phyloP scores from a whole-genome alignment of 768 basidiomycete genomes.

The Podaxis rugospora region DNA sequence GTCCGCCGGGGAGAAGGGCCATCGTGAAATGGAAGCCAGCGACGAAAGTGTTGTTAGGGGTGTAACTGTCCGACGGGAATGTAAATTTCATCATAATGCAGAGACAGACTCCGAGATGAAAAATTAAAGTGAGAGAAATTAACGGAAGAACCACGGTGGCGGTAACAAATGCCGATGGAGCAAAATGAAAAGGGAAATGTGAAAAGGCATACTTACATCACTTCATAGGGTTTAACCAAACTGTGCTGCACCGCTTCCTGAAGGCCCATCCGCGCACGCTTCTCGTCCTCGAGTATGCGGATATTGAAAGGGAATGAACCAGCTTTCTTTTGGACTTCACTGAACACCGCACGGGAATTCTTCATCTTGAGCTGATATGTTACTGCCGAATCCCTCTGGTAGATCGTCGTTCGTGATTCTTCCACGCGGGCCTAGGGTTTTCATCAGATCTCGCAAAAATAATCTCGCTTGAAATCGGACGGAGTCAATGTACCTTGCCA shows the following conservation, averaged over 20 bases:
- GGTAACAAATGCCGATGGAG: background rate
- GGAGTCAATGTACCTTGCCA: slow-evolving; percentile 64
- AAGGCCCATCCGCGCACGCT: slow-evolving; percentile 90
- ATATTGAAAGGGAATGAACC: slow-evolving; percentile 98
- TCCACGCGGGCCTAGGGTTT: slow-evolving; percentile 73
- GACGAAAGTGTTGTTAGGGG: slow-evolving; percentile 77
- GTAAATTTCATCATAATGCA: background rate
- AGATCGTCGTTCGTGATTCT: slow-evolving; percentile 88
- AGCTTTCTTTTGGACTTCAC: slow-evolving; percentile 97
- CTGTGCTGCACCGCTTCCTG: slow-evolving; percentile 95
- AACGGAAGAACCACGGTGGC: background rate
- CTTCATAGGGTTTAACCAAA: slow-evolving; percentile 92
- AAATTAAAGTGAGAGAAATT: background rate
- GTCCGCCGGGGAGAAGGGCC: slow-evolving; percentile 87
- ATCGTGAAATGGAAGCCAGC: slow-evolving; percentile 98
- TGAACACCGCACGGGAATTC: slow-evolving; percentile 93
- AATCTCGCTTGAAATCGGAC: background rate
- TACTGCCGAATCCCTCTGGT: slow-evolving; percentile 80
- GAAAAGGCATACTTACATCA: slow-evolving; percentile 56
- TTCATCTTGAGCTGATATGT: slow-evolving; percentile 98
- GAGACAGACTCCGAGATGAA: background rate
- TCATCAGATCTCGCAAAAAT: background rate
- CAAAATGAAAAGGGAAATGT: background rate
- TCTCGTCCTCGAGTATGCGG: slow-evolving; percentile 92
- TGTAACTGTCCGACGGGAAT: slow-evolving; percentile 48